Percentiles rank a stretch among this genome's conserved stretches.
Conservation (phyloP, 2,329 filamentous ascomycete genomes). For the Arachnomyces sp. region DNA sequence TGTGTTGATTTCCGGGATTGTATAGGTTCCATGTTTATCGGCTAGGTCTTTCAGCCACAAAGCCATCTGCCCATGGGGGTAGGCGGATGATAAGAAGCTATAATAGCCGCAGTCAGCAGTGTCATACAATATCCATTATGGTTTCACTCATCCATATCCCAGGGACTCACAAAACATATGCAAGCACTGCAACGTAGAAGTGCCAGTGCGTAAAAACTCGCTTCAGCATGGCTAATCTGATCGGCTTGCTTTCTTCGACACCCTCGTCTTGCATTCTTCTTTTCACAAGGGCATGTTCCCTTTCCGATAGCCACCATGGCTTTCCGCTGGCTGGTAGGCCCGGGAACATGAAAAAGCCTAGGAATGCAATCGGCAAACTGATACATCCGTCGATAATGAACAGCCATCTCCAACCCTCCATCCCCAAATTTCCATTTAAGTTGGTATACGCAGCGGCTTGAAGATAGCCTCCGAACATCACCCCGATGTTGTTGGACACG, state of each 20-base stretch:
- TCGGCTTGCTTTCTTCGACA: slow-evolving; percentile 6
- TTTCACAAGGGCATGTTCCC: slow-evolving; percentile 31
- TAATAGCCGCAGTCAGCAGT: too few relatives aligned
- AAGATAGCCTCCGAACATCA: slow-evolving; percentile 52
- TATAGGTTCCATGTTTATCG: slow-evolving; percentile 15
- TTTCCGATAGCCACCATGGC: slow-evolving; percentile 30
- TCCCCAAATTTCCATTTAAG: slow-evolving; percentile 42
- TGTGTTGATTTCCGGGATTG: slow-evolving; percentile 21
- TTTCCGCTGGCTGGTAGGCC: slow-evolving; percentile 35
- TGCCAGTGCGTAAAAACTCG: slow-evolving; percentile 25
- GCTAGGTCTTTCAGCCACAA: slow-evolving; percentile 19
- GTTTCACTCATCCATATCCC: background rate
- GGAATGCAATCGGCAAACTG: slow-evolving; percentile 47
- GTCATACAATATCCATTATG: too few relatives aligned
- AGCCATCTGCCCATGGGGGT: slow-evolving; percentile 22
- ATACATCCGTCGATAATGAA: slow-evolving; percentile 53
- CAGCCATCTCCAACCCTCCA: slow-evolving; percentile 47
- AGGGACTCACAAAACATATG: slow-evolving; percentile 18
- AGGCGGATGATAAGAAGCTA: slow-evolving; percentile 2
- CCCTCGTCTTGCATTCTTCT: slow-evolving; percentile 20
- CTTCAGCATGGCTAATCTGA: slow-evolving; percentile 17
- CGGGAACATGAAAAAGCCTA: slow-evolving; percentile 44
- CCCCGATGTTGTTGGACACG: slow-evolving; percentile 45
- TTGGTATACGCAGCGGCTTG: slow-evolving; percentile 48
- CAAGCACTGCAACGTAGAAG: slow-evolving; percentile 20